Conservation (phyloP, 2,329 filamentous ascomycete species). For the Phialophora macrospora region DNA sequence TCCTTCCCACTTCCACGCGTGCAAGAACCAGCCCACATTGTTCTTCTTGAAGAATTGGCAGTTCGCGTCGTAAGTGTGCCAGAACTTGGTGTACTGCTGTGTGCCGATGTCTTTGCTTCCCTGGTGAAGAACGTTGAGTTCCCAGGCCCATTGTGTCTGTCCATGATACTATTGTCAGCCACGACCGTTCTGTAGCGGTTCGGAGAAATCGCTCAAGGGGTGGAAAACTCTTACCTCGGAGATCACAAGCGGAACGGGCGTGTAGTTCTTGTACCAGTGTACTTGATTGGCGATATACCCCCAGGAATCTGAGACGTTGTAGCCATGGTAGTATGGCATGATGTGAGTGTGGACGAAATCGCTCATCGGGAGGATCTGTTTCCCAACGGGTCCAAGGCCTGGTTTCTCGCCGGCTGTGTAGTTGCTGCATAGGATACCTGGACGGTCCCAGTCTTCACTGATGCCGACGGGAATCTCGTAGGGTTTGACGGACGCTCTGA, state of each 20-base stretch:
- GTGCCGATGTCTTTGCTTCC: conserved; percentile 22
- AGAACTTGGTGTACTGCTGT: conserved; percentile 19
- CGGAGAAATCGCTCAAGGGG: background rate
- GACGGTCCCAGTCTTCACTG: conserved; percentile 24
- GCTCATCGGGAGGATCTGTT: conserved; percentile 19
- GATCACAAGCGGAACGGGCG: conserved; percentile 18
- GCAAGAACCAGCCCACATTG: conserved; percentile 23
- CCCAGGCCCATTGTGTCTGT: conserved; percentile 25
- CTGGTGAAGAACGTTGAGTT: conserved; percentile 22
- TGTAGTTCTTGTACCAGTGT: conserved; percentile 25
- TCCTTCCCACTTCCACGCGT: conserved; percentile 23
- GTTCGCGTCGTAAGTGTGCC: conserved; percentile 15
- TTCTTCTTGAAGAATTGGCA: conserved; percentile 26
- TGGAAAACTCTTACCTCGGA: conserved; percentile 11
- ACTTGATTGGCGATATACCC: conserved; percentile 17
- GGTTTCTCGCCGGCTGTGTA: conserved; percentile 15
- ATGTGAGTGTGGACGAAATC: conserved; percentile 22
- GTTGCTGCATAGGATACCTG: conserved; percentile 16
- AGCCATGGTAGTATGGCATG: conserved; percentile 24
- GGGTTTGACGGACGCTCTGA: conserved; percentile 14
- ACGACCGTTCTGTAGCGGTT: background rate
- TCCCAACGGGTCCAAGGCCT: conserved; percentile 15
- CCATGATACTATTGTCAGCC: background rate
- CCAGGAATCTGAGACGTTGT: conserved; percentile 20
- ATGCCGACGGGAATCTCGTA: conserved; percentile 22